Base-by-base conservation (phyloP, 2,329 filamentous ascomycete genomes). In the Fusarium sp. region DNA sequence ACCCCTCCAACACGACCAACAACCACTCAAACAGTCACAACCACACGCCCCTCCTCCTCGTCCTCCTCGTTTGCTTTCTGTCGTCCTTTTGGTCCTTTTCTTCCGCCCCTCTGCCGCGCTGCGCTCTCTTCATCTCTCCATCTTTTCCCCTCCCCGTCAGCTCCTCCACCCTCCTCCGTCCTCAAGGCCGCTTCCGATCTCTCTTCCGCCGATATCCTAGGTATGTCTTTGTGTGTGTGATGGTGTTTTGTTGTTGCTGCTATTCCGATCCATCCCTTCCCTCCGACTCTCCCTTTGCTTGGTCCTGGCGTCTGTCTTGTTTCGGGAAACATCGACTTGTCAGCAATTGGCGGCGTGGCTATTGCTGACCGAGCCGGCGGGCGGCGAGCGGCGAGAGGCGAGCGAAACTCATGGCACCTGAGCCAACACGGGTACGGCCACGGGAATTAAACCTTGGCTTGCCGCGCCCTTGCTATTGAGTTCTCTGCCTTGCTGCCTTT, bases 401-500 rank as follows among this genome's bases (percentile, higher is more conserved):
- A 65, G 43, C 58, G 60, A 72, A 68, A 59, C 45, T 60, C 54
- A 45, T 47, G 54, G 37, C 62, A 69, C 45, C 63, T 58, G 68
- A 61, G 54, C 47, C 65, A 65, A 30, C 32, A 65, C 45, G 62
- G 52, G 45, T 50, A 27, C 45, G 45, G 45, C 40, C 50, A 67
- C 52, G 65, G 64, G 66, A 59, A 70, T 68, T 75, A 76, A 66
- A 71, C 57, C 64, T 76, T 71, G 66, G 56, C 64, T 69, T 69
- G 70, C 67, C 58, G 63, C 50, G 59, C 38, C 58, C 56, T 50
- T 56, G 47, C 33, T 57, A 15, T 43, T 27, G 45, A 30, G 63
- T 27, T 63, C 43, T 45, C 45, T 52, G 38, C 57, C 58, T 61
- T 57, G 45, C 57, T 50, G 32, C n/a, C 57, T 8, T 40, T 45